These are phyloP conservation scores for Claviceps humidiphila DNA, from an alignment of 2,329 filamentous ascomycete species.

Conservation along the genomic window DNA sequence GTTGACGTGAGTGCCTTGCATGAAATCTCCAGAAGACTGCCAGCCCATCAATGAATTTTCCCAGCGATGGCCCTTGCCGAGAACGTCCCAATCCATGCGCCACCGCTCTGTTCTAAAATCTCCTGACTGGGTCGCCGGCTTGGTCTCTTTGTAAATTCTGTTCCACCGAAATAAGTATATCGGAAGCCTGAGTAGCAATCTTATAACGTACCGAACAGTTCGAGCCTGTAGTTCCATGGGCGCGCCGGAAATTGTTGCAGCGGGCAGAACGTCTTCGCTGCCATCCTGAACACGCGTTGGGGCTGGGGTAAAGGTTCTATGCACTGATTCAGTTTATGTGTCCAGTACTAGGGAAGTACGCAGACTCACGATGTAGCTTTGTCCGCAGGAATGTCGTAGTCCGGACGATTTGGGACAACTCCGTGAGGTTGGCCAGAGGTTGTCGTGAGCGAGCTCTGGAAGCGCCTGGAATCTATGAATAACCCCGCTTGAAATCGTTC, in stretches of 20 bases:
- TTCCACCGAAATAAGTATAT: background rate
- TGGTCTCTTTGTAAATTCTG: slow-evolving; percentile 84
- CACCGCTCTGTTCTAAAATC: slow-evolving; percentile 73
- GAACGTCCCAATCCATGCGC: slow-evolving; percentile 98
- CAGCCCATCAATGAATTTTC: slow-evolving; percentile 98
- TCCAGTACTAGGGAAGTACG: background rate
- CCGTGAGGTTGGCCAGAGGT: slow-evolving; percentile 25
- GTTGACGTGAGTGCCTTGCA: slow-evolving; percentile 85
- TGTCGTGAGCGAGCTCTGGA: slow-evolving; percentile 38
- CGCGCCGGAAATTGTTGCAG: slow-evolving; percentile 79
- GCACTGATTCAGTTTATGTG: background rate
- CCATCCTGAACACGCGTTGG: slow-evolving; percentile 84
- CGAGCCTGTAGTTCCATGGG: slow-evolving; percentile 88
- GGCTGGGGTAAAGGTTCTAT: slow-evolving; percentile 77
- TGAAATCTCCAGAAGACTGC: slow-evolving; percentile 88
- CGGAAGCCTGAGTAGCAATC: background rate
- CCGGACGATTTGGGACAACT: slow-evolving; percentile 50
- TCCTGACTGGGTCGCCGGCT: slow-evolving; percentile 94
- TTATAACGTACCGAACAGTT: slow-evolving; percentile 64
- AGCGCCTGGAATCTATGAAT: slow-evolving; percentile 36
- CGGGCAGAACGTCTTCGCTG: slow-evolving; percentile 69
- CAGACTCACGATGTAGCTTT: slow-evolving; percentile 70
- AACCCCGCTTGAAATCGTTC: slow-evolving; percentile 23
- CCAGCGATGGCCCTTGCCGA: slow-evolving; percentile 89
- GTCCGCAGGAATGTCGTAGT: slow-evolving; percentile 71